These are phyloP conservation scores for Niebla homalea DNA, from an alignment of 495 filamentous ascomycete species.

Conservation along the genomic window DNA sequence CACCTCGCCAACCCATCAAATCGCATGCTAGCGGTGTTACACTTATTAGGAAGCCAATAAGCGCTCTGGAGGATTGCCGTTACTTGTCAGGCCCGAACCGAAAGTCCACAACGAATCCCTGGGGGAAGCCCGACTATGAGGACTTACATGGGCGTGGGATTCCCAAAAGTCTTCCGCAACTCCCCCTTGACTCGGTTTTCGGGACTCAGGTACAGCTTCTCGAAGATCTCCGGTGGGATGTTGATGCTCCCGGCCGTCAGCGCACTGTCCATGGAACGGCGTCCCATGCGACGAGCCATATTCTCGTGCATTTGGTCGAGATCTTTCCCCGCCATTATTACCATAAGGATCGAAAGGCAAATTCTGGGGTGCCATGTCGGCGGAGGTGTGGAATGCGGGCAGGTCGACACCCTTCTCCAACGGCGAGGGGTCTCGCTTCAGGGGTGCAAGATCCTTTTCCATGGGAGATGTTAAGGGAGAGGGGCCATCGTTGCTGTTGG, in stretches of 20 bases:
- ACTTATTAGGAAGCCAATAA: slow-evolving; percentile 52
- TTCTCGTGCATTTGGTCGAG: slow-evolving; percentile 21
- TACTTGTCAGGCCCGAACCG: too few species aligned
- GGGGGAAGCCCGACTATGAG: not conserved
- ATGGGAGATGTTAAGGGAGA: too few species aligned
- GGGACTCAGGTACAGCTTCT: slow-evolving; percentile 59
- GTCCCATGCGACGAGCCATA: too few species aligned
- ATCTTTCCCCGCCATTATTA: too few species aligned
- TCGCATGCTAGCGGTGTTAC: slow-evolving; percentile 49
- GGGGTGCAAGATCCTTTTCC: slow-evolving; percentile 14
- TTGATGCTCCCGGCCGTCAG: slow-evolving; percentile 37
- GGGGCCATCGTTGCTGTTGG: too few species aligned
- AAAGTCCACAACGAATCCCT: too few species aligned
- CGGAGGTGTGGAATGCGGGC: too few species aligned
- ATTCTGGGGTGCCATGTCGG: too few species aligned
- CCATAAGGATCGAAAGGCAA: too few species aligned
- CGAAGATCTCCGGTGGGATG: slow-evolving; percentile 56
- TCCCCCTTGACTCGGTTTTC: slow-evolving; percentile 44
- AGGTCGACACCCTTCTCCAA: slow-evolving; percentile 20
- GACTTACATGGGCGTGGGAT: slow-evolving; percentile 57
- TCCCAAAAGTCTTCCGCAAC: slow-evolving; percentile 47
- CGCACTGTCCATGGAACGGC: slow-evolving; percentile 32
- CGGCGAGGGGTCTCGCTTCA: slow-evolving; percentile 2
- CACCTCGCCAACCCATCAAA: slow-evolving; percentile 59
- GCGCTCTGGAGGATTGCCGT: slow-evolving; percentile 21